phyloP scores from a whole-genome alignment of 352 stramenopile species.

The Thraustochytrium sp. region DNA sequence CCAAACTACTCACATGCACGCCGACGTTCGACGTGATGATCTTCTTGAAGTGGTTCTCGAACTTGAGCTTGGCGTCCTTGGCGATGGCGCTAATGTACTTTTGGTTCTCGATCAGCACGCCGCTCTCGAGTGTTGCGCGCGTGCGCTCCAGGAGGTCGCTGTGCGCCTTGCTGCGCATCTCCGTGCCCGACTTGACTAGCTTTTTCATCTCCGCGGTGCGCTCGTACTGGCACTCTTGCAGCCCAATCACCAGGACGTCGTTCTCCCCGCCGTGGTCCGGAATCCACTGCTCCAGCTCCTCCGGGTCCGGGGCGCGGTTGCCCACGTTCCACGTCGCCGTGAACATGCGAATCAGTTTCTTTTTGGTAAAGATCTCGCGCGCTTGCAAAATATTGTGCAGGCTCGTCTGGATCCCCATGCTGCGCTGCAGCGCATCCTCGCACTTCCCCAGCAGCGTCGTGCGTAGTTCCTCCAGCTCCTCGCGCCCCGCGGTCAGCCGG shows the following conservation, averaged over 20 bases:
- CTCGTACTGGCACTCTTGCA: constrained; percentile 71
- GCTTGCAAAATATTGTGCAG: neutral
- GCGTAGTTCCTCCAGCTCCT: neutral
- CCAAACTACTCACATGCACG: constrained; percentile 2
- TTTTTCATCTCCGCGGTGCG: constrained; percentile 18
- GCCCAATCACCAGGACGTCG: constrained; percentile 69
- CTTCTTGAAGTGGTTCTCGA: constrained; percentile 38
- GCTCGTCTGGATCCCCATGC: neutral
- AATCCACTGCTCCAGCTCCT: constrained; percentile 63
- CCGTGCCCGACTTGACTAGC: neutral
- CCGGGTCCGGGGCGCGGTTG: constrained; percentile 57
- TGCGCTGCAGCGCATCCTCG: neutral
- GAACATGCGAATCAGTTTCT: neutral
- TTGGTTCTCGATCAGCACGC: constrained; percentile 13
- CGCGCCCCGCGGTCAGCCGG: neutral
- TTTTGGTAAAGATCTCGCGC: neutral
- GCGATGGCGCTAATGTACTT: constrained; percentile 28
- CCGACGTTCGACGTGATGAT: constrained; percentile 35
- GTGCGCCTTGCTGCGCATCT: neutral
- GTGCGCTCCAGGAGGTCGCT: too few relatives aligned
- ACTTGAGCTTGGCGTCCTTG: constrained; percentile 16
- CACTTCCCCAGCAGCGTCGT: neutral
- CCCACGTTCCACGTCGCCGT: constrained; percentile 67
- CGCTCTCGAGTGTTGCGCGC: neutral
- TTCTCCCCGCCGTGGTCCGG: constrained; percentile 66